Conservation (phyloP, 768 basidiomycete species). For the Amanita jacksonii region DNA sequence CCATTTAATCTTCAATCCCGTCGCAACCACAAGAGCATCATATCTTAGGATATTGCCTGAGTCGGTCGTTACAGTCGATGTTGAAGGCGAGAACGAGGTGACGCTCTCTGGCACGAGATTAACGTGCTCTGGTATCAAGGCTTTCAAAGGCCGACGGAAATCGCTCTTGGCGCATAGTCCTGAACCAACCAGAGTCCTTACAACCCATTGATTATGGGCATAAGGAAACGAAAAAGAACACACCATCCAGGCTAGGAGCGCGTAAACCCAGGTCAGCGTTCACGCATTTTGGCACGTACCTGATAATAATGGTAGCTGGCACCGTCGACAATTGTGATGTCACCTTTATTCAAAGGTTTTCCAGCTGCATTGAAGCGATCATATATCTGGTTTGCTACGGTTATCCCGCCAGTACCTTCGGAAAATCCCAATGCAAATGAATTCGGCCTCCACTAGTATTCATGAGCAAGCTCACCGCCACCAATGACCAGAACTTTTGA, state of each 20-base stretch:
- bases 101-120: conserved; percentile 64
- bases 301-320: conserved; percentile 82
- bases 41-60: conserved; percentile 67
- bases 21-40: conserved; percentile 81
- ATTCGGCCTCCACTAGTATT: conserved; percentile 8
- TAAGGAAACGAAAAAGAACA: conserved; percentile 5
- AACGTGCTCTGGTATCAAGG: conserved; percentile 70
- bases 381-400: conserved; percentile 83
- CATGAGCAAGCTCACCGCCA: conserved; percentile 58
- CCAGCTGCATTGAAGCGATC: conserved; percentile 66
- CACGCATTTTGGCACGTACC: conserved; percentile 25
- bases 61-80: conserved; percentile 63
- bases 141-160: conserved; percentile 53
- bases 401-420: conserved; percentile 71
- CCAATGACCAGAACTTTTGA: conserved; percentile 77
- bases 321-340: conserved; percentile 81
- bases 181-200: conserved; percentile 87
- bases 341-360: conserved; percentile 56
- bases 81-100: conserved; percentile 62
- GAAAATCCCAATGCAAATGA: conserved; percentile 5
- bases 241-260: conserved; percentile 77
- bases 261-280: conserved; percentile 8
- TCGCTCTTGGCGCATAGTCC: conserved; percentile 67
- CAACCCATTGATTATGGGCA: conserved; percentile 7
- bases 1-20: conserved; percentile 85